These are phyloP conservation scores for Microstegium vimineum DNA, from an alignment of 176 grass and related monocot species.

Conservation along the genomic window DNA sequence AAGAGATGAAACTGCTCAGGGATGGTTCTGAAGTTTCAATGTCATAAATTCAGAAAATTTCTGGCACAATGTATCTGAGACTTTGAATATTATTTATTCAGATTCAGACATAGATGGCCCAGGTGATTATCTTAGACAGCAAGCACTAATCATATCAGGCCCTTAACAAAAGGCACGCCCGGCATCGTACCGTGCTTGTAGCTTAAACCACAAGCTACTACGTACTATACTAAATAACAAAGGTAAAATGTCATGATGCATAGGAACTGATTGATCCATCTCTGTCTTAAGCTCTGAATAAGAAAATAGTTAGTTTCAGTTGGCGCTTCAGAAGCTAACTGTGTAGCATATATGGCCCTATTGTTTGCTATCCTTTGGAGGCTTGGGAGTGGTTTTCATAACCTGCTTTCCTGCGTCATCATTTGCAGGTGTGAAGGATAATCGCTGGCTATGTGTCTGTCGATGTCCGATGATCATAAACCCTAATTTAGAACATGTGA, in stretches of 20 bases:
- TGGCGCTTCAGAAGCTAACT: slow-evolving; percentile 8
- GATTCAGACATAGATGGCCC: slow-evolving; percentile 13
- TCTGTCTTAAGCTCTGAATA: background rate
- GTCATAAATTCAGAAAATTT: background rate
- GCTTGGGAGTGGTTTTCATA: background rate
- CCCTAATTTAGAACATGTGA: slow-evolving; percentile 14
- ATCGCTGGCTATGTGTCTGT: background rate
- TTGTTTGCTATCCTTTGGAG: slow-evolving; percentile 12
- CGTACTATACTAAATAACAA: background rate
- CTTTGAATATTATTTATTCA: background rate
- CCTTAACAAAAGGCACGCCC: slow-evolving; percentile 16
- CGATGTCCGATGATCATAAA: slow-evolving; percentile 19
- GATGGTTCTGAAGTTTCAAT: background rate
- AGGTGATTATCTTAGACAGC: slow-evolving; percentile 32
- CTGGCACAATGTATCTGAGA: background rate
- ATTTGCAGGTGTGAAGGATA: background rate
- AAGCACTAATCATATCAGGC: slow-evolving; percentile 29
- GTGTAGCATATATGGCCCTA: slow-evolving; percentile 1
- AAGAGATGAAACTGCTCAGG: background rate
- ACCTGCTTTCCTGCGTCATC: slow-evolving; percentile 2
- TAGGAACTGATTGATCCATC: slow-evolving; percentile 11
- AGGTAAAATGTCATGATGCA: background rate
- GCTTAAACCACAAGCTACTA: slow-evolving; percentile 43
- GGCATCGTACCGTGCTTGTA: slow-evolving; percentile 20
- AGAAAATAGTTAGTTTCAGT: background rate